A percentile compares a stretch with the other conserved stretches of the same genome.
phyloP scores from a whole-genome alignment of 164 flowering plant genomes.

The Nymphaea colorata region DNA sequence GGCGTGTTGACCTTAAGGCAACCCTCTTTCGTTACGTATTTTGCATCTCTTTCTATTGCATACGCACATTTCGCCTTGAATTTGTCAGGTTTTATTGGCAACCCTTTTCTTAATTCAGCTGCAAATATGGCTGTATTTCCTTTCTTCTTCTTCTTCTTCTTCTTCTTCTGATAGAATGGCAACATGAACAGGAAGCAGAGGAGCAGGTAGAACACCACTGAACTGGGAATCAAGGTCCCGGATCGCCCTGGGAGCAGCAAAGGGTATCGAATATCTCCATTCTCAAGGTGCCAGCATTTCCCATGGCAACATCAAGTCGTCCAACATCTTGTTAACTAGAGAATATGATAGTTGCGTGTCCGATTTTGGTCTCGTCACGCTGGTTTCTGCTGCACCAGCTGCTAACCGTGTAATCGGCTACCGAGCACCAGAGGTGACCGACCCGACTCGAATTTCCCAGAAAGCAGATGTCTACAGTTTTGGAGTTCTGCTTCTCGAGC shows the following conservation, averaged over 20 bases:
- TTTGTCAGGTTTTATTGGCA: too few species aligned
- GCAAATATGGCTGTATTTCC: too few species aligned
- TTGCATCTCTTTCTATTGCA: too few species aligned
- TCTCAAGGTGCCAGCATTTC: constrained; percentile 40
- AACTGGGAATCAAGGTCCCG: constrained; percentile 72
- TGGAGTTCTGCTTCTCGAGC: constrained; percentile 69
- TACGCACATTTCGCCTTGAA: too few species aligned
- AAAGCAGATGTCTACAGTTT: constrained; percentile 94
- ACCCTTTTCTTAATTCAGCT: too few species aligned
- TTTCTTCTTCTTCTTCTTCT: not conserved
- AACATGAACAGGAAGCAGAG: constrained; percentile 54
- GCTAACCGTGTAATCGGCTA: constrained; percentile 74
- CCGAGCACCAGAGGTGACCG: constrained; percentile 88
- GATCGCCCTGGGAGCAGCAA: constrained; percentile 81
- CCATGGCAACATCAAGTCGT: constrained; percentile 89
- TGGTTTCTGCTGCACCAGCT: constrained; percentile 33
- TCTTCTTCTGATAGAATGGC: not conserved
- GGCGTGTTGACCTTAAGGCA: too few species aligned
- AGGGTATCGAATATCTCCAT: constrained; percentile 63
- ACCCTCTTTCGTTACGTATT: too few species aligned
- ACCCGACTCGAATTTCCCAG: constrained; percentile 58
- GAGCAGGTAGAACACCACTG: constrained; percentile 68
- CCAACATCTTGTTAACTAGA: constrained; percentile 68
- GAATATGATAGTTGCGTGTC: constrained; percentile 65
- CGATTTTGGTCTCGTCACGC: constrained; percentile 68